Base-by-base conservation (phyloP, 73 alveolate genomes). In the Tetrahymena thermophila region DNA sequence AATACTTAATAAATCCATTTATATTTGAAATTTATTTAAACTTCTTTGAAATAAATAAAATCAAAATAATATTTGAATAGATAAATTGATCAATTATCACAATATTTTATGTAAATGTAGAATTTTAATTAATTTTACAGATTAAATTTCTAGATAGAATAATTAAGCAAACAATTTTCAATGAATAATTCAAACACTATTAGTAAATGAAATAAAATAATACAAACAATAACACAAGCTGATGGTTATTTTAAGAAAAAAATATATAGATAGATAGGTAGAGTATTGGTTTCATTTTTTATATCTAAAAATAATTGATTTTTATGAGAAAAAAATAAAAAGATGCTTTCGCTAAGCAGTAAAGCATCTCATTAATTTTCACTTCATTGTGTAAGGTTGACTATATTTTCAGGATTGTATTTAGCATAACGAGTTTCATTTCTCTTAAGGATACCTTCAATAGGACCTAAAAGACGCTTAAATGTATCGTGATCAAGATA, bases 361-460 rank as follows among this genome's bases (percentile, higher is more conserved):
- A 58, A 7, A 58, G n/a, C 83, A 71, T 71, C 21, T 19, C 17
- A 71, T 71, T 25, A 71, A 1, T 28, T 25, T 25, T 31, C 17
- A 19, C 17, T 71, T 71, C 37, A 71, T 25, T 34, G n/a, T 71
- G 89, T 10, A 28, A 71, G 37, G 89, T 71, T n/a, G 15, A 10
- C 40, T n/a, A 71, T 7, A 71, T n/a, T 31, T 28, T 71, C 89
- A 31, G 89, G 25, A 71, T 17, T 71, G n/a, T 71, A 71, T 71
- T 71, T 71, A 25, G 89, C 89, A 71, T 71, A 71, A 71, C 89
- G 89, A 71, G 89, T 31, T 31, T 71, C 96, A 94, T 97, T 97
- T 96, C 98, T 97, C 84, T 96, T 93, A 85, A 97, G 96, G 56
- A 97, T 97, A 44, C 96, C 97, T 93, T 97, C 98, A 44, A 97